Evolutionary conservation across 495 filamentous ascomycete genomes (phyloP).

Genomic region (Pseudomonodictys pantanalensis): DNA sequence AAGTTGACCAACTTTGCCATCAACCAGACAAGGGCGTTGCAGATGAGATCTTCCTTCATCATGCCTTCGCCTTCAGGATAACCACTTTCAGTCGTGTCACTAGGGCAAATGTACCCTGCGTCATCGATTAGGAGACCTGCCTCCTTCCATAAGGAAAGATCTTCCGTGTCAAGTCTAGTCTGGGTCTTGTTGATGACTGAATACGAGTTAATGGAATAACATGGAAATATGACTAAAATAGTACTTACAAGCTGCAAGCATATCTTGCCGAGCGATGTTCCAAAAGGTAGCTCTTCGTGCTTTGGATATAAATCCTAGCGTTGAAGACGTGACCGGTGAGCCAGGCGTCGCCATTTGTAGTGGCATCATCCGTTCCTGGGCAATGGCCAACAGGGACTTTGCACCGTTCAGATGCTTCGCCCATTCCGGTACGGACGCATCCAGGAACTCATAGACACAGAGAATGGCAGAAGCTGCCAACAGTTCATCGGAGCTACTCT

Average conservation of each 20-base stretch:
- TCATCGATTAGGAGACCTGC: slow-evolving; percentile 59
- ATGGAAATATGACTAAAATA: background rate
- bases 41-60: slow-evolving; percentile 57
- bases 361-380: slow-evolving; percentile 63
- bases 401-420: slow-evolving; percentile 63
- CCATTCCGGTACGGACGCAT: slow-evolving; percentile 60
- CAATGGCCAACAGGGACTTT: slow-evolving; percentile 60
- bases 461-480: slow-evolving; percentile 62
- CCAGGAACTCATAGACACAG: slow-evolving; percentile 63
- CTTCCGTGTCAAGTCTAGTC: slow-evolving; percentile 60
- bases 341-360: slow-evolving; percentile 47
- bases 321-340: slow-evolving; percentile 15
- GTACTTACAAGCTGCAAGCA: slow-evolving; percentile 60
- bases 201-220: slow-evolving; percentile 1
- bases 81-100: slow-evolving; percentile 48
- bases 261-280: slow-evolving; percentile 65
- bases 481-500: slow-evolving; percentile 57
- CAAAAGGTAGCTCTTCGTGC: slow-evolving; percentile 61
- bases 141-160: slow-evolving; percentile 59
- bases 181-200: slow-evolving; percentile 61
- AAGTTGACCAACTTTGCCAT: slow-evolving; percentile 62
- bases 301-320: slow-evolving; percentile 47
- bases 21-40: slow-evolving; percentile 63
- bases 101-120: slow-evolving; percentile 53
- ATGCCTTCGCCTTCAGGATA: slow-evolving; percentile 48